Evolutionary conservation across 768 basidiomycete species (phyloP).

Genomic region (Dioszegia hungarica): DNA sequence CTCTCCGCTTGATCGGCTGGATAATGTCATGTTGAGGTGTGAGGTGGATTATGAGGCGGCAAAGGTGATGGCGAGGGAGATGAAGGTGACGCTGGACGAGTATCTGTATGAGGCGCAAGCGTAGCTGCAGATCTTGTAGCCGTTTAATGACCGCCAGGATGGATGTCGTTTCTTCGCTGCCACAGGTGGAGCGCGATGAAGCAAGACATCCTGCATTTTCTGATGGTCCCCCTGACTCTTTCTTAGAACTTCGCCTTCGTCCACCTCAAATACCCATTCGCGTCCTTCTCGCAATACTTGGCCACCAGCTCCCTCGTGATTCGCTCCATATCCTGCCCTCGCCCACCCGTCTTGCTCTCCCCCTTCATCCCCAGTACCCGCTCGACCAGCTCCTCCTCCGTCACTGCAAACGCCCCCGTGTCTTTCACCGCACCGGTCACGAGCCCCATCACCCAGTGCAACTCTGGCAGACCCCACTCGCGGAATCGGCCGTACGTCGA

Average conservation of each 20-base stretch:
- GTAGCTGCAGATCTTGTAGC: constrained; percentile 4
- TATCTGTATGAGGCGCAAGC: constrained; percentile 35
- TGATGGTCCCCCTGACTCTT: background rate
- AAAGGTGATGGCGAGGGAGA: constrained; percentile 29
- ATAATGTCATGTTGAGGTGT: constrained; percentile 44
- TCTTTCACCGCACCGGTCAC: constrained; percentile 63
- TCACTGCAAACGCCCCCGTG: constrained; percentile 62
- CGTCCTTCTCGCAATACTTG: constrained; percentile 51
- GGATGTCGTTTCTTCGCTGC: too few relatives aligned
- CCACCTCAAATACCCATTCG: constrained; percentile 38
- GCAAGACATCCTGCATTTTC: too few relatives aligned
- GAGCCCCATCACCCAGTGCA: constrained; percentile 63
- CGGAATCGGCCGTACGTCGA: constrained; percentile 53
- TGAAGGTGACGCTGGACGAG: constrained; percentile 37
- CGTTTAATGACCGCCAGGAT: background rate
- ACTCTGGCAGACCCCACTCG: constrained; percentile 61
- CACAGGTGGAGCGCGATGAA: too few relatives aligned
- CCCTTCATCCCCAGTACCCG: constrained; percentile 56
- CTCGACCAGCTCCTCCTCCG: constrained; percentile 60
- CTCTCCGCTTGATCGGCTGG: constrained; percentile 42
- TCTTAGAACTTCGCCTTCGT: constrained; percentile 3
- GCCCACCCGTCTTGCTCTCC: constrained; percentile 53
- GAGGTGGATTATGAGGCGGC: constrained; percentile 38
- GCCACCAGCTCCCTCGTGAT: constrained; percentile 72
- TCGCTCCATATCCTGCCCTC: constrained; percentile 54